phyloP scores from a whole-genome alignment of 352 stramenopile genomes.

The Pythium volutum region DNA sequence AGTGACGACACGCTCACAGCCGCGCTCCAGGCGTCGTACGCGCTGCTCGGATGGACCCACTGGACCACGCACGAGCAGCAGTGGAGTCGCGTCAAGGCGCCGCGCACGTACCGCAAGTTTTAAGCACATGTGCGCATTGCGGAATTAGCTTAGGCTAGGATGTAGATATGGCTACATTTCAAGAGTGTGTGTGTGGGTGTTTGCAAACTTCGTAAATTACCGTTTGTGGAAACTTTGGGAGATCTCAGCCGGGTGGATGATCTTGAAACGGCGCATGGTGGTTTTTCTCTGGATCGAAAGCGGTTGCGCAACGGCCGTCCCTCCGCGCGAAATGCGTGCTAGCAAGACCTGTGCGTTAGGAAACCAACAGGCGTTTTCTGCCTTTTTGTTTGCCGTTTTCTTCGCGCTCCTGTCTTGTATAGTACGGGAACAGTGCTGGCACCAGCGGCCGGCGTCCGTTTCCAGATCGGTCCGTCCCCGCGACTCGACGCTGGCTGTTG shows the following conservation, averaged over 20 bases:
- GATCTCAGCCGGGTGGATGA: too few species aligned
- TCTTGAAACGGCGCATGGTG: conserved; percentile 7
- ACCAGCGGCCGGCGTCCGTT: too few species aligned
- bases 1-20: conserved; percentile 51
- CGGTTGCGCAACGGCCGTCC: conserved; percentile 3
- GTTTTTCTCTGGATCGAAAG: neutral
- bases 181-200: neutral
- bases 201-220: neutral
- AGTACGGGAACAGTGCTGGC: too few species aligned
- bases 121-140: conserved; percentile 21
- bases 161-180: conserved; percentile 9
- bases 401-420: too few species aligned
- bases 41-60: conserved; percentile 54
- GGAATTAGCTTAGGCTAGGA: conserved; percentile 1
- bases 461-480: too few species aligned
- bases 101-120: conserved; percentile 58
- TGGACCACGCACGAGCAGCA: conserved; percentile 51
- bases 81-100: conserved; percentile 55
- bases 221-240: neutral
- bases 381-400: too few species aligned
- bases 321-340: too few species aligned
- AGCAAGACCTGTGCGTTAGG: too few species aligned
- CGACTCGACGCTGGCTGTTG: neutral
- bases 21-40: conserved; percentile 37
- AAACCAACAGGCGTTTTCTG: too few species aligned